phyloP scores from a whole-genome alignment of 78 protist species.

The Protostelium mycophagum region DNA sequence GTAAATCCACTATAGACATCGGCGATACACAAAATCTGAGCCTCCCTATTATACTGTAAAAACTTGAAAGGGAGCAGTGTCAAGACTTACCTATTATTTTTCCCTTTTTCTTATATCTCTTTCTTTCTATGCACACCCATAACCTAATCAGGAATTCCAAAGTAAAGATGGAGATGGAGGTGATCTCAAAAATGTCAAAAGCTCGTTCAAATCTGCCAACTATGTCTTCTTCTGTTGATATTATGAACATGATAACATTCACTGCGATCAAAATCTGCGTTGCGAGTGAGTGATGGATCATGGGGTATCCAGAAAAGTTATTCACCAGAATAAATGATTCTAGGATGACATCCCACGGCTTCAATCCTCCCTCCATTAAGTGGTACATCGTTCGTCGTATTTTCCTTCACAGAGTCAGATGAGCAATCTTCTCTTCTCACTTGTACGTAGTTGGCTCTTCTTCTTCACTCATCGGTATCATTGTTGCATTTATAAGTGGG shows the following conservation, averaged over 20 bases:
- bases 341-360: not conserved
- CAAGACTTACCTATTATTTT: not conserved
- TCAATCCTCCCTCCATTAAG: not conserved
- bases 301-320: not conserved
- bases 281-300: not conserved
- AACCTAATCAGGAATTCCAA: not conserved
- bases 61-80: not conserved
- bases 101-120: not conserved
- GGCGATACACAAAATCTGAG: not conserved
- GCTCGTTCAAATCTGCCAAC: not conserved
- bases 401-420: too few species aligned
- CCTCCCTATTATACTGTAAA: not conserved
- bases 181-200: not conserved
- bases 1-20: not conserved
- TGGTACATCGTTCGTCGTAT: too few species aligned
- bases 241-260: not conserved
- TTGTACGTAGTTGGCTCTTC: too few species aligned
- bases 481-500: too few species aligned
- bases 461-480: too few species aligned
- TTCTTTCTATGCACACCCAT: not conserved
- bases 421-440: too few species aligned
- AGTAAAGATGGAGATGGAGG: not conserved
- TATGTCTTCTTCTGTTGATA: not conserved
- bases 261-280: not conserved
- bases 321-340: not conserved